A percentile compares a stretch with the other conserved stretches of the same genome.
phyloP scores from a whole-genome alignment of 2,329 filamentous ascomycete genomes.

The Amphichorda felina region DNA sequence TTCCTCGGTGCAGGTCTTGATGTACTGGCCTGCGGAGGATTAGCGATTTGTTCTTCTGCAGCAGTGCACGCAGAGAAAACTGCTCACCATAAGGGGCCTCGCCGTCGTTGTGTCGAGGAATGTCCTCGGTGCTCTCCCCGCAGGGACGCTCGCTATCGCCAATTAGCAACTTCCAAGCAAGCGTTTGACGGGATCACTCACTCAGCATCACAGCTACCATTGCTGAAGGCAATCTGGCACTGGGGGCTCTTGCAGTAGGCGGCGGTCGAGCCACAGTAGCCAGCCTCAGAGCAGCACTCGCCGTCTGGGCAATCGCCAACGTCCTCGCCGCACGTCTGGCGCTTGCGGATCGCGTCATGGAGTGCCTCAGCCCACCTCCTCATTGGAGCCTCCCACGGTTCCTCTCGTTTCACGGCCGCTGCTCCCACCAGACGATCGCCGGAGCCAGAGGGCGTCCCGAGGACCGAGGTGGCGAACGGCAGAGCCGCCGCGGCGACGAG shows the following conservation, averaged over 20 bases:
- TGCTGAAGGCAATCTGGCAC: conserved; percentile 26
- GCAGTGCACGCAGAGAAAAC: too few species aligned
- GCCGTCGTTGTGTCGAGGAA: conserved; percentile 10
- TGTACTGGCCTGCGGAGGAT: conserved; percentile 5
- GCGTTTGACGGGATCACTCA: conserved; percentile 16
- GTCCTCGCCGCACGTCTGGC: conserved; percentile 18
- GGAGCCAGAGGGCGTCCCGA: too few species aligned
- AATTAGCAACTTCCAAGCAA: too few species aligned
- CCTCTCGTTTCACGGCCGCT: not conserved
- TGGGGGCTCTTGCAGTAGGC: conserved; percentile 23
- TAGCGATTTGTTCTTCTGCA: too few species aligned
- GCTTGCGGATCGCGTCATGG: too few species aligned
- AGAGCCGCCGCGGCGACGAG: too few species aligned
- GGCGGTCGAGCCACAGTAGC: conserved; percentile 21
- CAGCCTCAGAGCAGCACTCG: conserved; percentile 22
- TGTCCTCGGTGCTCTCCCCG: conserved; percentile 16
- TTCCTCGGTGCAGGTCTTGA: conserved; percentile 21
- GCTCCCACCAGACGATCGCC: too few species aligned
- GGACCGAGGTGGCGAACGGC: too few species aligned
- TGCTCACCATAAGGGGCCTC: too few species aligned
- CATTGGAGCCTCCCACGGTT: too few species aligned
- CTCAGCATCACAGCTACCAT: conserved; percentile 26
- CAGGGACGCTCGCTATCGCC: not conserved
- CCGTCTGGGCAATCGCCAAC: conserved; percentile 19
- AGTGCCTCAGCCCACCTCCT: not conserved